These are phyloP conservation scores for Stephania japonica DNA, from an alignment of 164 flowering plant genomes.

Conservation along the genomic window DNA sequence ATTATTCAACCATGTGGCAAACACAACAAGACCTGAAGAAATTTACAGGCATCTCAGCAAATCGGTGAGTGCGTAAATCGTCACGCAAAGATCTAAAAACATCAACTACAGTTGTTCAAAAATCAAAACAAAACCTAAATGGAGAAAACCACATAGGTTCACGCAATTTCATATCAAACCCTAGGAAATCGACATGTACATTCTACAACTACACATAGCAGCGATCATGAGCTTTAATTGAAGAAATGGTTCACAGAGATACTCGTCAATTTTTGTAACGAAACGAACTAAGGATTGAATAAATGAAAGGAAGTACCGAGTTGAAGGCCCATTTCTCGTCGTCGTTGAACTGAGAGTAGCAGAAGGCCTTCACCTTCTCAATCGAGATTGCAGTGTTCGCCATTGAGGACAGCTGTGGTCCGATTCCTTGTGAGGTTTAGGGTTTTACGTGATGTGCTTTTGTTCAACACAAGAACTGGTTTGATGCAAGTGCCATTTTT, in stretches of 20 bases:
- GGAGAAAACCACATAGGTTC: neutral
- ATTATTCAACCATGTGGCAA: too few species aligned
- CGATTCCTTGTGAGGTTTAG: slow-evolving; percentile 5
- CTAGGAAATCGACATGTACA: neutral
- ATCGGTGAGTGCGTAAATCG: too few species aligned
- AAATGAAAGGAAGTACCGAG: slow-evolving; percentile 29
- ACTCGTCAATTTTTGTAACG: neutral
- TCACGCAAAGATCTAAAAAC: too few species aligned
- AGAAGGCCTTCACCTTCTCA: slow-evolving; percentile 47
- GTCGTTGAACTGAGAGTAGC: slow-evolving; percentile 54
- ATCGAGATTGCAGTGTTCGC: slow-evolving; percentile 33
- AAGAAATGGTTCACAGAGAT: neutral
- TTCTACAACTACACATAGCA: neutral
- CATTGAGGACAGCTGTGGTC: slow-evolving; percentile 19
- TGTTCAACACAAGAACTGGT: too few species aligned
- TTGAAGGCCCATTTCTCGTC: slow-evolving; percentile 64
- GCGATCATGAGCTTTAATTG: neutral
- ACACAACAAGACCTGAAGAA: too few species aligned
- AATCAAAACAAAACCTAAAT: neutral
- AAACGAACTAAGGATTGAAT: neutral
- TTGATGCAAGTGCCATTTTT: too few species aligned
- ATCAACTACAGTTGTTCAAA: too few species aligned
- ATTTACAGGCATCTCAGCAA: too few species aligned
- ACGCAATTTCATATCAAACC: neutral
- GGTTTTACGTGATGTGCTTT: slow-evolving; percentile 19